Base-by-base conservation (phyloP, 257 asterid species). In the Sherardia arvensis region DNA sequence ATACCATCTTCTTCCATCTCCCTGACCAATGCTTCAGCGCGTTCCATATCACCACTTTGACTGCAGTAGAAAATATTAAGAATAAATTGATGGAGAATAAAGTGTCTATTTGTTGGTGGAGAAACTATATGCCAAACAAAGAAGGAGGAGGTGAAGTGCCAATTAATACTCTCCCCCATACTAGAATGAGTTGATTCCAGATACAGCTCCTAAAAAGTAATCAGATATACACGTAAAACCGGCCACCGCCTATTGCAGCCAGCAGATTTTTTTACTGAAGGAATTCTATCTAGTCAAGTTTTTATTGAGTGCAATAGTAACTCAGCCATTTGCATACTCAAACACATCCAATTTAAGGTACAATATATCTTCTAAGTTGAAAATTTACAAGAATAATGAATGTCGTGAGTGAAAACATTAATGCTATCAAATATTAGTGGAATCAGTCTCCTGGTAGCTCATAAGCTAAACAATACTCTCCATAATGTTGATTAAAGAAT, bases 1-100 rank as follows among this genome's bases (percentile, higher is more conserved):
- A 90, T 87, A 53, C 99, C 99, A 65, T 81, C 81, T 80, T 83
- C 95, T 83, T 93, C 99, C 99, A 93, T 93, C 80, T 93, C 90
- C 71, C 90, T 89, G 51, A 93, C 90, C 87, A 90, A 84, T 57
- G 80, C 94, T 85, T 90, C 97, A 60, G 97, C 97, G 48, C 88
- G 88, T 64, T 67, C 80, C 79, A 93, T 74, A 77, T 81, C 72
- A 71, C 82, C 64, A 26, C 75, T 69, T 81, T 93, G 97, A 69
- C 99, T 92, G 89, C 80, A 80, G 59, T 70, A 68, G 28, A 61
- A 20, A 18, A 56, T 55, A 68, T 21, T 27, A 71, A 59, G 7
- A 61, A 68, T 49, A 65, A 26, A 81, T 66, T 26, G 61, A 68
- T 59, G 28, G 25, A 58, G 48, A 36, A 25, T 17, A 45, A 25